Conservation (phyloP, 257 asterid species). For the Leonotis leonurus region DNA sequence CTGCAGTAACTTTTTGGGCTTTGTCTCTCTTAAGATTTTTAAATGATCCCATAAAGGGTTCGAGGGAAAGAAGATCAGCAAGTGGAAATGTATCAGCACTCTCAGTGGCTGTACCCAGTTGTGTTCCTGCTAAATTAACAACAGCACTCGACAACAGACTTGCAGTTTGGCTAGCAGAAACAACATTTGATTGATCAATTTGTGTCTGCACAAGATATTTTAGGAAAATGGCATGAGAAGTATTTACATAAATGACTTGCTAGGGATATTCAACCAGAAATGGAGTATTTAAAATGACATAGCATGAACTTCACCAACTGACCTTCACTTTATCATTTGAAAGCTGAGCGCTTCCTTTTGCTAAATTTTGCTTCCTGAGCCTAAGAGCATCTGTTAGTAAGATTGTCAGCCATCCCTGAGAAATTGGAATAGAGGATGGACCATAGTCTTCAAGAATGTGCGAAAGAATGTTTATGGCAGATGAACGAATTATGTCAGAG, state of each 20-base stretch:
- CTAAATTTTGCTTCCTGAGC: slow-evolving; percentile 49
- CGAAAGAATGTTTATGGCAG: slow-evolving; percentile 81
- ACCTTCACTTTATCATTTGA: slow-evolving; percentile 81
- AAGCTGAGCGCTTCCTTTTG: slow-evolving; percentile 53
- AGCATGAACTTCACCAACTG: slow-evolving; percentile 18
- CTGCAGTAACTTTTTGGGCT: slow-evolving; percentile 61
- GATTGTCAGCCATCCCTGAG: slow-evolving; percentile 95
- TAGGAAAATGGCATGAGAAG: no score
- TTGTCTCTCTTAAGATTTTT: slow-evolving; percentile 78
- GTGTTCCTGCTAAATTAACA: slow-evolving; percentile 85
- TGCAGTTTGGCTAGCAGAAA: slow-evolving; percentile 75
- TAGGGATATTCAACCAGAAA: not conserved
- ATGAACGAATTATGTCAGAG: slow-evolving; percentile 59
- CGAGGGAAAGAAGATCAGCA: slow-evolving; percentile 71
- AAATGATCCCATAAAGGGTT: slow-evolving; percentile 70
- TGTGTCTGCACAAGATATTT: slow-evolving; percentile 93
- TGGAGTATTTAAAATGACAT: not conserved
- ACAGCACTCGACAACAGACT: slow-evolving; percentile 80
- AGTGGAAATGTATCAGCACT: slow-evolving; percentile 68
- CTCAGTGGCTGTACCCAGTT: slow-evolving; percentile 57
- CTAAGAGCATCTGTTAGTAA: slow-evolving; percentile 61
- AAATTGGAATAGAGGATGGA: slow-evolving; percentile 79
- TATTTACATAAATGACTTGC: not conserved
- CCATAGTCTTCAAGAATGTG: slow-evolving; percentile 94
- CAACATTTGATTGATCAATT: slow-evolving; percentile 74